Evolutionary conservation across 495 filamentous ascomycete species (phyloP).

Genomic region (Astrothelium subdiscretum): DNA sequence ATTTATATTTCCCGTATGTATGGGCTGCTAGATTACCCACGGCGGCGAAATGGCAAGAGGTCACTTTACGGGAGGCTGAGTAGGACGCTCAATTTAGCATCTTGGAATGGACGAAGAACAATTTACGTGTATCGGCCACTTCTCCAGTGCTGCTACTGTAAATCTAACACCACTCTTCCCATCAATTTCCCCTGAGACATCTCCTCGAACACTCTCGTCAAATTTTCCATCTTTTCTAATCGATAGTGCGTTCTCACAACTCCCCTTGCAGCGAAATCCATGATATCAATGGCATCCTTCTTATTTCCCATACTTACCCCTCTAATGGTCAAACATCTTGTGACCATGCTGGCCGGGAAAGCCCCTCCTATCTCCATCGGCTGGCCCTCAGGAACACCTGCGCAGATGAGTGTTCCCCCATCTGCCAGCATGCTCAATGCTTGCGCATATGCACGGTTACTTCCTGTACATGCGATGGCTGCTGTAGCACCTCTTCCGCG

Average conservation of each 20-base stretch:
- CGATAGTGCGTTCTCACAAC: conserved; percentile 49
- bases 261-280: conserved; percentile 52
- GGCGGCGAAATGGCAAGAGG: no score
- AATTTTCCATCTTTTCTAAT: conserved; percentile 47
- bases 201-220: conserved; percentile 48
- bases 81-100: no score
- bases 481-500: background rate
- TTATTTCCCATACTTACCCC: conserved; percentile 54
- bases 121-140: background rate
- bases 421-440: conserved; percentile 44
- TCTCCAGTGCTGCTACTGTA: conserved; percentile 2
- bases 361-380: conserved; percentile 45
- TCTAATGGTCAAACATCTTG: conserved; percentile 43
- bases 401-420: conserved; percentile 52
- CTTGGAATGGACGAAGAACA: no score
- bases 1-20: no score
- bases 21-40: no score
- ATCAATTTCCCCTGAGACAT: conserved; percentile 42
- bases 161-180: conserved; percentile 30
- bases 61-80: no score
- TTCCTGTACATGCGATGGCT: background rate
- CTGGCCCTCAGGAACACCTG: conserved; percentile 56
- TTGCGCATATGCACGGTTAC: background rate
- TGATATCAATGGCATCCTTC: conserved; percentile 51
- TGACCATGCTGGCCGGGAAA: conserved; percentile 39